Evolutionary conservation across 768 basidiomycete genomes (phyloP), one percentile per base, ranked within the genome.

Genomic region (Coprinellus micaceus): DNA sequence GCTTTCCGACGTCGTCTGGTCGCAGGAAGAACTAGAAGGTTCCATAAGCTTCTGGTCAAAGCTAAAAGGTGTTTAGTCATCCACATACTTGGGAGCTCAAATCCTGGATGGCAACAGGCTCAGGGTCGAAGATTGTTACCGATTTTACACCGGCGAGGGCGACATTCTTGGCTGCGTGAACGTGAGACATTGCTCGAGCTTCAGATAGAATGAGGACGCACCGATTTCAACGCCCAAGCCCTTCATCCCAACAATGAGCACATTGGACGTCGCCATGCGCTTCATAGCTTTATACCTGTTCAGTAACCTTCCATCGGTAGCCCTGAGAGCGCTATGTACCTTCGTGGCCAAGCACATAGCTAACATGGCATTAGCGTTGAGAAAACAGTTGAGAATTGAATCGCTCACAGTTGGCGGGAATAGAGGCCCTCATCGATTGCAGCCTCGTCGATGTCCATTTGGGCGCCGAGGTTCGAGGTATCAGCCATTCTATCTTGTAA

Each of bases 151-250:
- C 97, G 48, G 97, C 97, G 53, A 99, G 80, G 54, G 84, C 88
- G 54, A 98, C 79, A 68, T 99, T 93, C 79, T 99, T 99, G 59
- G 97, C 96, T 94, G 63, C 5, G 61, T 36, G 24, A 50, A 17
- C 25, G 26, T 40, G 26, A 60, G 24, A 12, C 58, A 43, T 53
- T 24, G 50, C 3, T 11, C 37, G 50, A 7, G 17, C 61, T 57
- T 29, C 40, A 26, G 24, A 9, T 28, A 51, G 28, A 30, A 21
- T 37, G 44, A 54, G 56, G 37, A 55, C 65, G 74, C 58, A 74
- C 95, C 96, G 65, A 98, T 97, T 74, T 99, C 97, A 56, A 91
- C 91, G 44, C 97, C 96, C 56, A 99, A 73, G 53, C 97, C 97
- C 56, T 89, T 87, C 67, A 94, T 73, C 10, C 97, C 97, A 45